Evolutionary conservation across 176 grass and related monocot genomes (phyloP).

Genomic region (Poa annua): DNA sequence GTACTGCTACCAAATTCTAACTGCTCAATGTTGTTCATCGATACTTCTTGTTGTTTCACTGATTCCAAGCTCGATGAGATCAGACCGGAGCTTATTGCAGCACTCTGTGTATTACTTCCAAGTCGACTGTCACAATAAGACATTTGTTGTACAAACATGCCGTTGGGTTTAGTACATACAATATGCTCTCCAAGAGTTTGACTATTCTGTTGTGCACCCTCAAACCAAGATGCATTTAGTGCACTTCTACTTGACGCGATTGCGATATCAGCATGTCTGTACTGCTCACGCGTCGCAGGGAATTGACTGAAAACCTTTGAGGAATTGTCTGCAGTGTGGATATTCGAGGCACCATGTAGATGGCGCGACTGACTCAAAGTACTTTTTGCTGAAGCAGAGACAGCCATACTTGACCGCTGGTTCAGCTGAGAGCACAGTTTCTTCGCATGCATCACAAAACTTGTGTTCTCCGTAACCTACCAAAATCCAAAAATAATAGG

Average conservation of each 20-base stretch:
- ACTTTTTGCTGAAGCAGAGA: conserved; percentile 54
- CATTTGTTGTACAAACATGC: conserved; percentile 31
- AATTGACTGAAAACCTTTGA: conserved; percentile 38
- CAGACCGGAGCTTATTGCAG: conserved; percentile 48
- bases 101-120: conserved; percentile 40
- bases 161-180: conserved; percentile 39
- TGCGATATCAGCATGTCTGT: conserved; percentile 24
- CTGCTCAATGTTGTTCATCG: conserved; percentile 42
- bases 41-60: conserved; percentile 45
- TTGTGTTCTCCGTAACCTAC: conserved; percentile 81
- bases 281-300: conserved; percentile 31
- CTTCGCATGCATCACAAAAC: conserved; percentile 71
- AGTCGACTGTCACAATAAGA: conserved; percentile 28
- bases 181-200: conserved; percentile 36
- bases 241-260: conserved; percentile 39
- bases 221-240: conserved; percentile 49
- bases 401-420: conserved; percentile 48
- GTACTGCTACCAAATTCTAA: conserved; percentile 39
- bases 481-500: background rate
- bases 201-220: conserved; percentile 47
- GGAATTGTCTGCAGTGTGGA: conserved; percentile 26
- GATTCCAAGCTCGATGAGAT: conserved; percentile 45
- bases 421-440: conserved; percentile 63
- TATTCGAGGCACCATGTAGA: conserved; percentile 35
- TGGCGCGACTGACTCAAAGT: conserved; percentile 38